Evolutionary conservation across 2,329 filamentous ascomycete genomes (phyloP).

Genomic region (Stagonosporopsis rhizophila): DNA sequence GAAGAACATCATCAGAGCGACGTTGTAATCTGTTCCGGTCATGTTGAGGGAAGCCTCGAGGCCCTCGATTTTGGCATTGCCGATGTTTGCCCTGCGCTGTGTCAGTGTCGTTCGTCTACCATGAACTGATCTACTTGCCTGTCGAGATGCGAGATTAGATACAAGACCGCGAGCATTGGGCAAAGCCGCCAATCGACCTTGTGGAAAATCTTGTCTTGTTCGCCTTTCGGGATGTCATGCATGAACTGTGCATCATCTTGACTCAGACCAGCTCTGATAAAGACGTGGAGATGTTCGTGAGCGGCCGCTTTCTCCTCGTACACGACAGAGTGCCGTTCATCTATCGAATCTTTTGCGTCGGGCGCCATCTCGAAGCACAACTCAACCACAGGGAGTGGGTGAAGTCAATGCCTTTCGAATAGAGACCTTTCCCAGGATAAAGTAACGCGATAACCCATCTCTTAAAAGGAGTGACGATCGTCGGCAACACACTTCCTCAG

Average conservation of each 20-base stretch:
- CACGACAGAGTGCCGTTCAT: slow-evolving; percentile 1
- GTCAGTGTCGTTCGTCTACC: background rate
- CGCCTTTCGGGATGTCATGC: slow-evolving; percentile 26
- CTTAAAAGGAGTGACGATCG: slow-evolving; percentile 1
- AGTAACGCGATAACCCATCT: background rate
- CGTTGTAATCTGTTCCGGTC: slow-evolving; percentile 66
- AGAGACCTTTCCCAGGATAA: too few relatives aligned
- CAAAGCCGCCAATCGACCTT: slow-evolving; percentile 34
- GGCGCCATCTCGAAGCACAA: background rate
- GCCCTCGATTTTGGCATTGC: slow-evolving; percentile 54
- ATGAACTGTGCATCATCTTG: slow-evolving; percentile 41
- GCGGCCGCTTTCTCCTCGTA: slow-evolving; percentile 13
- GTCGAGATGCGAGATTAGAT: slow-evolving; percentile 42
- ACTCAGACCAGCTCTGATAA: slow-evolving; percentile 24
- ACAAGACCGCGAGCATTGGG: slow-evolving; percentile 34
- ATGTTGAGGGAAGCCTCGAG: slow-evolving; percentile 31
- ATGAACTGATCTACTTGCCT: slow-evolving; percentile 10
- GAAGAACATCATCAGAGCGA: slow-evolving; percentile 69
- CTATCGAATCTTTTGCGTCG: slow-evolving; percentile 5
- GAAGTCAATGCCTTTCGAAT: background rate
- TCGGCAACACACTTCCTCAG: background rate
- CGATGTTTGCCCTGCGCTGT: slow-evolving; percentile 42
- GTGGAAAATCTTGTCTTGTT: slow-evolving; percentile 33
- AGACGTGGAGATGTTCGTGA: slow-evolving; percentile 13
- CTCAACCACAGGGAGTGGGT: background rate